Conservation (phyloP, 2,329 filamentous ascomycete species). For the Curvularia verruculosa region DNA sequence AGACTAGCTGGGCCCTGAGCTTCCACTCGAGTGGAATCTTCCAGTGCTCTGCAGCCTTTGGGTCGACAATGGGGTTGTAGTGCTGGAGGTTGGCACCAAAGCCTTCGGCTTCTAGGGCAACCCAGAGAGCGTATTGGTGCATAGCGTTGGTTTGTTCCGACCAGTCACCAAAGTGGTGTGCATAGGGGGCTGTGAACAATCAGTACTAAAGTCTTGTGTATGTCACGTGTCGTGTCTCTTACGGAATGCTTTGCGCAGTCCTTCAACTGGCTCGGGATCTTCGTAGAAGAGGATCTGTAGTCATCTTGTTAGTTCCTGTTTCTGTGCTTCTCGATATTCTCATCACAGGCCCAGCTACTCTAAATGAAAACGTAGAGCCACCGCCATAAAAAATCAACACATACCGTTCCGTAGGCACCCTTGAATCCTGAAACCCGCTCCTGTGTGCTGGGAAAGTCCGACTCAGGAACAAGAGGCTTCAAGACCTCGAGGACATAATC, state of each 20-base stretch:
- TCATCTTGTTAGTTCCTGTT: conserved; percentile 12
- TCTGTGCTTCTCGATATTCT: neutral
- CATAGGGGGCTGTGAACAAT: conserved; percentile 61
- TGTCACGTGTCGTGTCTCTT: neutral
- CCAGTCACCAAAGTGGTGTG: conserved; percentile 80
- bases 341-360: neutral
- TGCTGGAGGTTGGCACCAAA: conserved; percentile 90
- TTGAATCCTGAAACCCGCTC: conserved; percentile 65
- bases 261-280: conserved; percentile 70
- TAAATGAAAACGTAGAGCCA: neutral
- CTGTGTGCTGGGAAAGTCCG: conserved; percentile 66
- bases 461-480: conserved; percentile 70
- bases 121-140: conserved; percentile 82
- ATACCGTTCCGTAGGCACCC: conserved; percentile 75
- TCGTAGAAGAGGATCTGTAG: conserved; percentile 80
- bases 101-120: conserved; percentile 80
- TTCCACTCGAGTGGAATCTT: conserved; percentile 74
- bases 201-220: neutral
- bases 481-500: conserved; percentile 70
- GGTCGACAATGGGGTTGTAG: conserved; percentile 87
- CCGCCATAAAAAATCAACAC: conserved; percentile 35
- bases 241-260: conserved; percentile 69
- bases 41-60: conserved; percentile 72
- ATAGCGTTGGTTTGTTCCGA: conserved; percentile 79
- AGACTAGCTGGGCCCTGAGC: conserved; percentile 83